Evolutionary conservation across 352 stramenopile species (phyloP).

Genomic region (Peronosclerospora sorghi): DNA sequence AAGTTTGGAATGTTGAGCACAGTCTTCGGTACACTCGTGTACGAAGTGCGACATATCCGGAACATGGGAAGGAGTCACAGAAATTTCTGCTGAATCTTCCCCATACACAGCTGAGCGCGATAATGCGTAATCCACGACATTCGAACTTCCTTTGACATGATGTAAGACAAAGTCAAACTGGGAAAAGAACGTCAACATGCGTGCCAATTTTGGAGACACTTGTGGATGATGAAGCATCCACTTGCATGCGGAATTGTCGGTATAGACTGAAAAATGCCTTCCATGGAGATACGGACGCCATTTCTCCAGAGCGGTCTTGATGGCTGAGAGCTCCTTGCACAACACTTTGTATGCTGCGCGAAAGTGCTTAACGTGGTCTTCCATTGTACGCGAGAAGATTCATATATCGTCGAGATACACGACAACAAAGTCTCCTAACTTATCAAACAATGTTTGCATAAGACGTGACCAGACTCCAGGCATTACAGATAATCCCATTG

Average conservation of each 20-base stretch:
- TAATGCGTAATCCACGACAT: constrained; percentile 1
- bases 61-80: background rate
- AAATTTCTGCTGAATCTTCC: background rate
- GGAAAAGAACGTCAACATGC: constrained; percentile 5
- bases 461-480: background rate
- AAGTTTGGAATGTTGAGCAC: background rate
- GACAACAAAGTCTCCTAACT: background rate
- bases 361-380: background rate
- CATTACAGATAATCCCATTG: constrained; percentile 2
- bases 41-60: background rate
- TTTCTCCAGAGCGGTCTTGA: background rate
- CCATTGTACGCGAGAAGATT: constrained; percentile 2
- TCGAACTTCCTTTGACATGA: background rate
- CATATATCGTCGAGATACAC: constrained; percentile 5
- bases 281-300: background rate
- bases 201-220: constrained; percentile 1
- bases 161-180: constrained; percentile 3
- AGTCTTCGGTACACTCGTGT: background rate
- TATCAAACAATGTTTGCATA: background rate
- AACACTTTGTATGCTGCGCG: background rate
- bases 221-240: constrained; percentile 4
- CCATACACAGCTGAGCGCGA: background rate
- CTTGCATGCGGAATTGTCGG: background rate
- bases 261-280: constrained; percentile 1
- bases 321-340: background rate